A percentile compares a stretch with the other conserved stretches of the same genome.
Evolutionary conservation across 192 early-diverging fungal genomes (phyloP).

Genomic region (Gaertneriomyces semiglobifer): DNA sequence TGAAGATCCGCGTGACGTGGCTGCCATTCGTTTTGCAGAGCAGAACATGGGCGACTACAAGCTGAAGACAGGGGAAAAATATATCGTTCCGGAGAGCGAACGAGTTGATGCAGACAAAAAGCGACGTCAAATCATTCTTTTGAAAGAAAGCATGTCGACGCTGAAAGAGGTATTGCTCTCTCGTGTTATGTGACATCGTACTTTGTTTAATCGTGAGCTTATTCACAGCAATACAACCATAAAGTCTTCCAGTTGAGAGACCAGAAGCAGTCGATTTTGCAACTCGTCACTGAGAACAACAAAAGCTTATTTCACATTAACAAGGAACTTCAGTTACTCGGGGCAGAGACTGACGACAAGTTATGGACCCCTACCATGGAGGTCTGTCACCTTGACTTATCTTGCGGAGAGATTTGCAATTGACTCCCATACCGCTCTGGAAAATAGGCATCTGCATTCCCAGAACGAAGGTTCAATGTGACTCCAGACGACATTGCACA

Average conservation of each 20-base stretch:
- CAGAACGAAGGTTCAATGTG: constrained; percentile 50
- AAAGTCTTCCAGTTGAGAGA: constrained; percentile 39
- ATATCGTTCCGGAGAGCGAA: constrained; percentile 66
- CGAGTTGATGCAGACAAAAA: constrained; percentile 66
- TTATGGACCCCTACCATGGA: constrained; percentile 43
- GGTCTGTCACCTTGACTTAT: constrained; percentile 10
- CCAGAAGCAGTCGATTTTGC: constrained; percentile 34
- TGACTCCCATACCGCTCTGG: not conserved
- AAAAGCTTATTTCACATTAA: constrained; percentile 36
- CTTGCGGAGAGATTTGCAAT: no score
- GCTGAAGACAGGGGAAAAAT: constrained; percentile 61
- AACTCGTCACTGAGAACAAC: constrained; percentile 36
- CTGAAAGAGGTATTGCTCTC: constrained; percentile 49
- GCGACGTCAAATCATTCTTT: constrained; percentile 49
- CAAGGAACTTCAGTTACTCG: constrained; percentile 34
- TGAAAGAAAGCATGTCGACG: constrained; percentile 52
- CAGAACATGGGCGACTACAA: constrained; percentile 65
- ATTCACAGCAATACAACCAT: constrained; percentile 45
- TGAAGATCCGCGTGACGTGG: constrained; percentile 58
- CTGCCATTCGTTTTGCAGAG: constrained; percentile 56
- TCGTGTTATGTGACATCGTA: not conserved
- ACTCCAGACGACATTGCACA: constrained; percentile 45
- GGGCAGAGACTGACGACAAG: constrained; percentile 18
- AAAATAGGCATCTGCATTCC: constrained; percentile 35
- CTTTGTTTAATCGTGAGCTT: constrained; percentile 1